Percentiles rank a stretch among this genome's conserved stretches.
These are phyloP conservation scores for Sporisorium graminicola DNA, from an alignment of 1,284 basidiomycete species.

Conservation along the genomic window DNA sequence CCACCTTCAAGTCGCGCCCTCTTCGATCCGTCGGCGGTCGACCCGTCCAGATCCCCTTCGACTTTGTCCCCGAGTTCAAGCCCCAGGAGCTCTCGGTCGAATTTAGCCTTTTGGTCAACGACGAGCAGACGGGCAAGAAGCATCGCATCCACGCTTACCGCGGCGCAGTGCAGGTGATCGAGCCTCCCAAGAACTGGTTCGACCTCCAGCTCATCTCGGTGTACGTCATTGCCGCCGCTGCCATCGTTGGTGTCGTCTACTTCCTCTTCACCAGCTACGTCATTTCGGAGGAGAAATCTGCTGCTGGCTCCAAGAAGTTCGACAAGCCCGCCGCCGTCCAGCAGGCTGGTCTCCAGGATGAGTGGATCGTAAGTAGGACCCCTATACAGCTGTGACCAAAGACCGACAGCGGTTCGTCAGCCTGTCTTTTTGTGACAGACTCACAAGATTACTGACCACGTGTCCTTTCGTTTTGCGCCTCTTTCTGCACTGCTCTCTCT, in stretches of 20 bases:
- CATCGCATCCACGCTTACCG: conserved; percentile 63
- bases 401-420: not conserved
- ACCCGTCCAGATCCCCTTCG: conserved; percentile 64
- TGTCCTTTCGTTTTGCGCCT: not conserved
- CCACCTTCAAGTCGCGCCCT: conserved; percentile 58
- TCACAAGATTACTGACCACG: conserved; percentile 11
- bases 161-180: conserved; percentile 63
- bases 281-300: conserved; percentile 24
- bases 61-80: conserved; percentile 68
- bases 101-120: conserved; percentile 59
- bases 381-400: not conserved
- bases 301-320: conserved; percentile 46
- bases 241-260: conserved; percentile 47
- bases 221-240: conserved; percentile 49
- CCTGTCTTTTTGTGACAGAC: not conserved
- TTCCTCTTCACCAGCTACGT: conserved; percentile 49
- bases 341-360: conserved; percentile 40
- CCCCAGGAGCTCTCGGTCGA: conserved; percentile 64
- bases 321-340: conserved; percentile 36
- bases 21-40: conserved; percentile 53
- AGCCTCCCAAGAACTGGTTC: conserved; percentile 65
- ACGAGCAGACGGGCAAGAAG: conserved; percentile 63
- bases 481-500: not conserved
- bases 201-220: conserved; percentile 65
- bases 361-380: conserved; percentile 49